Evolutionary conservation across 2,329 filamentous ascomycete genomes (phyloP), one percentile per base, ranked within the genome.

Genomic region (Colletotrichum viniferum): DNA sequence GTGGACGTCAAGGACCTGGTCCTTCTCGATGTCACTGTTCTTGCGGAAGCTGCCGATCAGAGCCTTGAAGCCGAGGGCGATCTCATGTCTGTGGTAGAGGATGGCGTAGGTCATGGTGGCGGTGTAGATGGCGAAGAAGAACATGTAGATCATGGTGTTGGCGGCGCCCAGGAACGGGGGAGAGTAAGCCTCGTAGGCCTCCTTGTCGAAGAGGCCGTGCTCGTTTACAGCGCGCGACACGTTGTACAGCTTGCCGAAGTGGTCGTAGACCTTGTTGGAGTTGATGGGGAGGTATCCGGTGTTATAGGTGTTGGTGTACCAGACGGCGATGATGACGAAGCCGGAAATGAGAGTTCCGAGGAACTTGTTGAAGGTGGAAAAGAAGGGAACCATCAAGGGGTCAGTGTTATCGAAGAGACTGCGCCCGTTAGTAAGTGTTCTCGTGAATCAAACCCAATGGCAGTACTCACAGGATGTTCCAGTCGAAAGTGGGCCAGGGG

Each of bases 311-410:
- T 91, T 91, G 60, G 85, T 88, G 81, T 90, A 94, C 84, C 91
- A 92, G 10, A 94, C 80, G 30, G 84, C 89, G 4, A 90, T 81
- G 16, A 91, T 85, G 16, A 93, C 84, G 83, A 90, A 88, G 78
- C 88, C 87, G 58, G 87, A 89, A 38, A 90, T 77, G 14, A 92
- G 85, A 65, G 90, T 87, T 34, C 92, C 92, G 60, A 92, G 83
- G 76, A 92, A 85, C 26, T 89, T 90, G 81, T 94, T 94, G 70
- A 91, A 85, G 58, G 92, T 92, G 32, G 89, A 90, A 82, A 91
- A 89, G 79, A 88, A 89, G 5, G 89, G 88, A 9, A 88, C 84
- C 84, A 88, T 87, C 69, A 87, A 78, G 4, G 85, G 86, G 64
- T 86, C 83, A 77, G 84, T 80, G 71, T 76, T 76, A 60, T 13